Base-by-base conservation (phyloP, 768 basidiomycete genomes). In the Rhodotorula diobovata region DNA sequence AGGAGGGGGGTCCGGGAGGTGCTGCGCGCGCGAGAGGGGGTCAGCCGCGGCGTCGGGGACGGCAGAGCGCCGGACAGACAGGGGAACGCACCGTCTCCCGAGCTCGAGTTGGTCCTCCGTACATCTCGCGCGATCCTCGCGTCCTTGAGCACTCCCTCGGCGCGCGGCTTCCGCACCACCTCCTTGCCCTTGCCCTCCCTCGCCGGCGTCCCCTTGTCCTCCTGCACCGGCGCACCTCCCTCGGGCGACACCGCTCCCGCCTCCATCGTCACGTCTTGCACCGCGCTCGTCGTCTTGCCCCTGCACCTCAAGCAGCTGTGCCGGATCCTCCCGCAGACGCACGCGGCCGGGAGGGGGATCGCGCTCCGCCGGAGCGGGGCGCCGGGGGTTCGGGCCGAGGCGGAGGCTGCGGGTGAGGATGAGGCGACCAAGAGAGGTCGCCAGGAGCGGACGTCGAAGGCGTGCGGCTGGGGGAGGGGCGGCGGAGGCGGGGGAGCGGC, bases 281-380 rank as follows among this genome's bases (percentile, higher is more conserved):
- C n/a, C 32, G 18, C 41, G 39, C 37, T 50, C 35, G 65, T 58
- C 23, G 45, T 25, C 14, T 21, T 35, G 34, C 34, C 61, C 16
- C 61, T 32, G 34, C 61, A 62, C 61, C 48, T 11, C 34, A 62
- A 20, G 28, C 61, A 62, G 28, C 34, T 51, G 25, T 35, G 46
- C 48, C 34, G 34, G 2, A 66, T 41, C 43, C 70, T 48, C 4
- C 73, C 73, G 51, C 73, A 74, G 2, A 65, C 59, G 58, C 73
- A 74, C 35, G 21, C 51, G 23, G 46, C 39, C 5, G 25, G 28
- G 35, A 39, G 30, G 12, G 45, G 43, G 30, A 43, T 34, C 45
- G 25, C 35, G 9, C 45, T 60, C 8, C 45, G 28, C 35, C 50
- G 39, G 30, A 32, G 10, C 4, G n/a, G 45, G 20, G 41, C n/a